These are phyloP conservation scores for Naganishia kalamii DNA, from an alignment of 768 basidiomycete species.

Conservation along the genomic window DNA sequence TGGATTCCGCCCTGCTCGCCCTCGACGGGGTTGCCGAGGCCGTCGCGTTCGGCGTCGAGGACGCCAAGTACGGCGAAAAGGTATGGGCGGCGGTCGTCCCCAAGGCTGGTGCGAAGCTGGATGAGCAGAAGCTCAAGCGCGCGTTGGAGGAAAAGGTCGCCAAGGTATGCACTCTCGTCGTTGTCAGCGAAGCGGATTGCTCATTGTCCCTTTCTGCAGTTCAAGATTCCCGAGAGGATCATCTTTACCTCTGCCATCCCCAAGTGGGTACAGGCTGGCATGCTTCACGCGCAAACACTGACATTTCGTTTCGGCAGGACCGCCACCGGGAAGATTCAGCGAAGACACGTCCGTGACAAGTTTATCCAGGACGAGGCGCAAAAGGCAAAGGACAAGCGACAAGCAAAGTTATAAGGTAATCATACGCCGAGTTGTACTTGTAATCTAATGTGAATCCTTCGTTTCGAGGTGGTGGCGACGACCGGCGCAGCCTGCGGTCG, in stretches of 20 bases:
- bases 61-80: conserved; percentile 36
- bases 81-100: conserved; percentile 36
- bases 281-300: too few relatives aligned
- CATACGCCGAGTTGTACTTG: background rate
- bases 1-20: conserved; percentile 55
- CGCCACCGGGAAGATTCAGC: conserved; percentile 38
- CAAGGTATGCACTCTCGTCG: conserved; percentile 17
- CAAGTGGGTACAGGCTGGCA: conserved; percentile 25
- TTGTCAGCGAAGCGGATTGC: background rate
- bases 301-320: conserved; percentile 17
- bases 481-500: too few relatives aligned
- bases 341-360: conserved; percentile 33
- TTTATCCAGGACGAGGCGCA: conserved; percentile 45
- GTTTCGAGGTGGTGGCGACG: too few relatives aligned
- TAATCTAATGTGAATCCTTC: too few relatives aligned
- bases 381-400: conserved; percentile 39
- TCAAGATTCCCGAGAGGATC: conserved; percentile 30
- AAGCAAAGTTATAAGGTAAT: conserved; percentile 21
- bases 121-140: conserved; percentile 25
- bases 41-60: conserved; percentile 51
- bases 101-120: conserved; percentile 18
- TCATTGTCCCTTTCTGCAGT: background rate
- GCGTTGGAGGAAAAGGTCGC: conserved; percentile 28
- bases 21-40: conserved; percentile 51
- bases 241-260: conserved; percentile 32